These are phyloP conservation scores for Fusarium veterinarium DNA, from an alignment of 2,329 filamentous ascomycete species.

Conservation along the genomic window DNA sequence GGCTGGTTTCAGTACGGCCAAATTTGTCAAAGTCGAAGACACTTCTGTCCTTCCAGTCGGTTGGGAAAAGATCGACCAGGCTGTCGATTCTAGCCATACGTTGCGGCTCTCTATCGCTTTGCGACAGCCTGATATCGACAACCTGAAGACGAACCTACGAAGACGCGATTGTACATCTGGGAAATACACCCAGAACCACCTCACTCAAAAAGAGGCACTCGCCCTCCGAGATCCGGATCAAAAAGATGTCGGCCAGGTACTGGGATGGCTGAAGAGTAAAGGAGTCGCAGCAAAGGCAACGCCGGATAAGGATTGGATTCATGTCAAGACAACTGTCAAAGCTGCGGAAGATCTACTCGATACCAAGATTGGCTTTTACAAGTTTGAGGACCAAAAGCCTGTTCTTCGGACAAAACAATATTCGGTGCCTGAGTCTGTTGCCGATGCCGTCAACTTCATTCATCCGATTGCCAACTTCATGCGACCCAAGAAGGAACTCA, in stretches of 20 bases:
- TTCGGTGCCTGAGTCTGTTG: conserved; percentile 55
- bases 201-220: conserved; percentile 52
- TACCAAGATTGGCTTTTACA: conserved; percentile 55
- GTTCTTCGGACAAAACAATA: conserved; percentile 60
- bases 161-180: conserved; percentile 20
- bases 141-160: conserved; percentile 42
- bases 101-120: conserved; percentile 50
- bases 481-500: conserved; percentile 51
- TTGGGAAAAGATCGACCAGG: conserved; percentile 44
- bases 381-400: conserved; percentile 51
- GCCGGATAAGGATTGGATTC: conserved; percentile 55
- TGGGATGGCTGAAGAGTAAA: conserved; percentile 55
- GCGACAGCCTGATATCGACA: conserved; percentile 47
- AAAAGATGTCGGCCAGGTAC: conserved; percentile 51
- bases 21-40: conserved; percentile 44
- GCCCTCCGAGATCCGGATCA: conserved; percentile 51
- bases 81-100: conserved; percentile 38
- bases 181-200: conserved; percentile 39
- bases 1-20: conserved; percentile 39
- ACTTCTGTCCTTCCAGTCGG: conserved; percentile 44
- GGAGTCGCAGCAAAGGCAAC: conserved; percentile 49
- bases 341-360: conserved; percentile 55
- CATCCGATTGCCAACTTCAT: conserved; percentile 63
- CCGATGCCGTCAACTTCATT: conserved; percentile 57
- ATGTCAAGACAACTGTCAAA: conserved; percentile 55